Evolutionary conservation across 2,329 filamentous ascomycete species (phyloP), one percentile per base, ranked within the genome.

Genomic region (Beauveria caledonica): DNA sequence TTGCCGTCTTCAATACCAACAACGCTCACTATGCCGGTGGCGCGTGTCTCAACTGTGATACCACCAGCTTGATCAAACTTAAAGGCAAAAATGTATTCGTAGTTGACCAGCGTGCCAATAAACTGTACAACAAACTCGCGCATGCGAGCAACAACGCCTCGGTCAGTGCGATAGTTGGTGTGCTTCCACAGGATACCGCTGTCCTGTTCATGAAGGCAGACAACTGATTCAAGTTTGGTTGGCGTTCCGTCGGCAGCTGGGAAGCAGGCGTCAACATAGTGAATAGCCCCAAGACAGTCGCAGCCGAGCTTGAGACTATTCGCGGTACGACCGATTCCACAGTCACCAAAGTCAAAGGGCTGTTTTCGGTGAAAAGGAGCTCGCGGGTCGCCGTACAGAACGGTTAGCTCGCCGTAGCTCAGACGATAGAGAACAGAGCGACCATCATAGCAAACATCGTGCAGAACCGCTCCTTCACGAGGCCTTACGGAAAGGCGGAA

Each of bases 121-220:
- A 82, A 86, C 66, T 89, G 86, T 3, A 90, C 72, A 0, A 89
- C 84, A 1, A 90, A 74, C 65, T 87, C 80, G 3, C 87, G 77
- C 60, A 78, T 76, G 5, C 87, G 78, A 0, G 81, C 80, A 0
- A 88, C 83, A 0, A 84, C 81, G 0, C 84, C 83, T 10, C 82
- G 77, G 10, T 78, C 77, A 0, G 85, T 89, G n/a, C 86, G 78
- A 72, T 79, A 86, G 72, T 89, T 87, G 23, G 85, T 81, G 72
- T 89, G 87, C 68, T 89, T 89, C 85, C 86, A 89, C 23, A 81
- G 77, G 52, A 90, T 86, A 2, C 87, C 87, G 63, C 84, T 82
- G 67, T 90, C 87, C 66, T 88, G 81, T 71, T 90, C 87, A 66
- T 90, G 87, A 2, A 89, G 74, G 63, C 87, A 90, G 44, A 89